Base-by-base conservation (phyloP, 768 basidiomycete species). In the Suillus paluster region DNA sequence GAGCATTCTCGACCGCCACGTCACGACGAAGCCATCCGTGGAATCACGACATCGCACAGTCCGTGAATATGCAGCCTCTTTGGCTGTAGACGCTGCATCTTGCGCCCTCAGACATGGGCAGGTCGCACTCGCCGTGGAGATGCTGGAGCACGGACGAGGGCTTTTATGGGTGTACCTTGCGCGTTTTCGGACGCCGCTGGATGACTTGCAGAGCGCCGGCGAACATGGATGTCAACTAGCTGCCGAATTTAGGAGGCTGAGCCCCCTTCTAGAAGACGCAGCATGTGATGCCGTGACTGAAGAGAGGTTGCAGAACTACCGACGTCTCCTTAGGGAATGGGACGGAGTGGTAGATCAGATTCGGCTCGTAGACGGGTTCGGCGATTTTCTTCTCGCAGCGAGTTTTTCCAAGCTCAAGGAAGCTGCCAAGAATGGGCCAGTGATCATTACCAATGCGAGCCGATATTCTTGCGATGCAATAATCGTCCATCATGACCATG, bases 131-230 rank as follows among this genome's bases (percentile, higher is more conserved):
- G 77, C 73, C 1, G 55, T 79, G 23, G 75, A 75, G 48, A 50
- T 63, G 1, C 66, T 79, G 6, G 78, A 78, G 50, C 58, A 61
- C 14, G 77, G 74, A 4, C 67, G 78, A 17, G 71, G 71, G 5
- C n/a, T 76, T 9, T 34, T 78, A 56, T 79, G 77, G 78, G 63
- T 66, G 17, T 77, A 79, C 39, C 61, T 73, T 1, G 71, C 66
- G 54, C 72, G 69, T 21, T 68, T 56, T 9, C 66, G 65, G 36
- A 71, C 69, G 7, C 59, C 65, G 36, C 55, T 76, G 59, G 73
- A 76, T 30, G 67, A 69, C 19, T 54, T 77, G 39, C 70, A 69
- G 36, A 58, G 57, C 38, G 60, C 49, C 15, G 70, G 71, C 15
- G 58, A 67, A 17, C 58, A 65, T 9, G 73, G 64, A 0, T 36